phyloP scores from a whole-genome alignment of 192 early-diverging fungal species.

The Linnemannia hyalina region DNA sequence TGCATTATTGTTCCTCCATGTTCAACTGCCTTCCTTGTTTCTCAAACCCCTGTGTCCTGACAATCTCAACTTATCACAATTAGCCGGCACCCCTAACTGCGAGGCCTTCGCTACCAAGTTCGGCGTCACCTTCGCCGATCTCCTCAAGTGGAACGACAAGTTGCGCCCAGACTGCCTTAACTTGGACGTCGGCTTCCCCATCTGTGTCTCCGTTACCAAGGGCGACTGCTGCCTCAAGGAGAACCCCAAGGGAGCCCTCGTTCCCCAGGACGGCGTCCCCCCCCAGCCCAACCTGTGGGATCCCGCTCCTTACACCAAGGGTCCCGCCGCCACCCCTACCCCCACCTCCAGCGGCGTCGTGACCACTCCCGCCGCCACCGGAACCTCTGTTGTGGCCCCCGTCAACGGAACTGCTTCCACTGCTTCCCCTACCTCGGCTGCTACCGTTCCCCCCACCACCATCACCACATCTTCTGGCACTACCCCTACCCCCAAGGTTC shows the following conservation, averaged over 20 bases:
- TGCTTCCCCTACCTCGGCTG: background rate
- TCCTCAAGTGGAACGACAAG: constrained; percentile 28
- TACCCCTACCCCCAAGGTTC: no score
- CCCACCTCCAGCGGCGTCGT: background rate
- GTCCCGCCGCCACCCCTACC: background rate
- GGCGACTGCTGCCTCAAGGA: constrained; percentile 20
- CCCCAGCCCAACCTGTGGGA: background rate
- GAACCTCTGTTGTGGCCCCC: background rate
- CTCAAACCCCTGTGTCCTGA: background rate
- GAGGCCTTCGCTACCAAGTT: constrained; percentile 12
- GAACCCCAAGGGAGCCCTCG: background rate
- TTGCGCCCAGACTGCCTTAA: background rate
- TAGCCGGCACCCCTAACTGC: constrained; percentile 24
- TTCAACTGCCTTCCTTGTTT: background rate
- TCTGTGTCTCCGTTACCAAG: constrained; percentile 31
- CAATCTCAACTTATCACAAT: background rate
- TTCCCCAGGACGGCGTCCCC: background rate
- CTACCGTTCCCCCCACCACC: background rate
- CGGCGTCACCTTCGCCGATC: constrained; percentile 12
- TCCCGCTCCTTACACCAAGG: background rate
- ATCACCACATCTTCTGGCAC: background rate
- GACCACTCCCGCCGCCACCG: background rate
- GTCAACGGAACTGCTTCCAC: background rate
- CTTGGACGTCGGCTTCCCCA: constrained; percentile 22
- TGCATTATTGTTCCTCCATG: no score